Conservation (phyloP, 352 stramenopile species). For the Pythium chondricola region DNA sequence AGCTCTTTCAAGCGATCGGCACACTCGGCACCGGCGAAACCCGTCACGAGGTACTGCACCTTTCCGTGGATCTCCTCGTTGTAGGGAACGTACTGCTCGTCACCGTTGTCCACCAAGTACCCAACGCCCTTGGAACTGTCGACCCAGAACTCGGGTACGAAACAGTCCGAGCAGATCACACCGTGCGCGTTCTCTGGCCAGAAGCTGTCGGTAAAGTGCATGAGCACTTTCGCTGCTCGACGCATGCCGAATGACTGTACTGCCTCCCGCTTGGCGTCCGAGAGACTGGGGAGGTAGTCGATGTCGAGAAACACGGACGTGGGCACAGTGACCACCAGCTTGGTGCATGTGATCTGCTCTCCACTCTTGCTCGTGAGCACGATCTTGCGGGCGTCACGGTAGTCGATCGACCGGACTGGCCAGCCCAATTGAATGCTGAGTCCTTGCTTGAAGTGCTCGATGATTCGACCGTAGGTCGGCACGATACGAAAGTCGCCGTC, state of each 20-base stretch:
- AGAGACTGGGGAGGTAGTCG: slow-evolving; percentile 49
- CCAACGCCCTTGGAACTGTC: slow-evolving; percentile 68
- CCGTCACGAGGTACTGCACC: slow-evolving; percentile 66
- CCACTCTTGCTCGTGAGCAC: slow-evolving; percentile 47
- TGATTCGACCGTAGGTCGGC: slow-evolving; percentile 60
- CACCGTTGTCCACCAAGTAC: slow-evolving; percentile 45
- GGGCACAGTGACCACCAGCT: slow-evolving; percentile 68
- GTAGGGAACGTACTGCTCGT: slow-evolving; percentile 13
- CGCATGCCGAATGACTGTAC: slow-evolving; percentile 70
- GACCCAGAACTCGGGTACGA: slow-evolving; percentile 81
- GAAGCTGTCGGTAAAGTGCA: slow-evolving; percentile 60
- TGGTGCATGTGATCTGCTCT: slow-evolving; percentile 49
- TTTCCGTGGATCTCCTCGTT: slow-evolving; percentile 2
- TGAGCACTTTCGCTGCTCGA: slow-evolving; percentile 66
- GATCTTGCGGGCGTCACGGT: slow-evolving; percentile 38
- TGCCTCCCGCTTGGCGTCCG: slow-evolving; percentile 45
- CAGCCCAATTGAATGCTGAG: slow-evolving; percentile 48
- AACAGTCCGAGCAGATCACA: slow-evolving; percentile 76
- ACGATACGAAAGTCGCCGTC: slow-evolving; percentile 75
- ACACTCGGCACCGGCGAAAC: slow-evolving; percentile 61
- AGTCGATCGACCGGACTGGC: slow-evolving; percentile 54
- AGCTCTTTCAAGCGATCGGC: slow-evolving; percentile 47
- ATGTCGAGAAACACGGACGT: slow-evolving; percentile 77
- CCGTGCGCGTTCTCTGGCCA: slow-evolving; percentile 71
- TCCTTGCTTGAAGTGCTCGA: slow-evolving; percentile 47